phyloP scores from a whole-genome alignment of 805 yeast species.

The Teunomyces gatunensis region DNA sequence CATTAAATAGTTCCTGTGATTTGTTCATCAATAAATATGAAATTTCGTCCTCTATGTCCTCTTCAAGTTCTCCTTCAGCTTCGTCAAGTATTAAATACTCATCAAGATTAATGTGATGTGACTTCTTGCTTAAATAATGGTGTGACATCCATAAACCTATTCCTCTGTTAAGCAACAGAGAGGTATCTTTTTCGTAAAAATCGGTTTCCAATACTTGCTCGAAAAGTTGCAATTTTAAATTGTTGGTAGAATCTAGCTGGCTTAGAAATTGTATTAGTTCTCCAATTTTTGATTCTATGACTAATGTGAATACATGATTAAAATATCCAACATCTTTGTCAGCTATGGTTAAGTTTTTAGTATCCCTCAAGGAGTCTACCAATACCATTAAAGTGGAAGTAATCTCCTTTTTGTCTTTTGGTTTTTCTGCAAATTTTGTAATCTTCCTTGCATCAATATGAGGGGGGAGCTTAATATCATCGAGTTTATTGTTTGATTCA shows the following conservation, averaged over 20 bases:
- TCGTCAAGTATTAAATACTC: constrained; percentile 20
- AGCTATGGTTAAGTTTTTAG: neutral
- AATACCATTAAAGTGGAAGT: constrained; percentile 15
- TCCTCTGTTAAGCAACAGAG: constrained; percentile 7
- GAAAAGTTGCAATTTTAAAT: constrained; percentile 6
- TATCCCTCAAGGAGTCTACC: constrained; percentile 10
- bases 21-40: constrained; percentile 28
- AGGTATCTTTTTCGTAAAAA: neutral
- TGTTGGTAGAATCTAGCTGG: neutral
- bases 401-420: constrained; percentile 6
- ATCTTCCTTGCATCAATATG: constrained; percentile 33
- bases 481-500: constrained; percentile 22
- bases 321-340: constrained; percentile 11
- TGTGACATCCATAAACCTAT: constrained; percentile 35
- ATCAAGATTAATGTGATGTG: constrained; percentile 25
- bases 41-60: constrained; percentile 20
- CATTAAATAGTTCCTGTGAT: constrained; percentile 44
- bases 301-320: constrained; percentile 13
- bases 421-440: constrained; percentile 10
- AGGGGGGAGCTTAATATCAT: constrained; percentile 37
- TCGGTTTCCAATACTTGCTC: constrained; percentile 15
- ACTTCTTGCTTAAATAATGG: constrained; percentile 10
- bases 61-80: constrained; percentile 10
- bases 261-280: constrained; percentile 5
- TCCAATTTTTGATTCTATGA: constrained; percentile 20